Percentiles rank a stretch among this genome's conserved stretches.
Conservation (phyloP, 164 flowering plant genomes). For the Aristolochia contorta region DNA sequence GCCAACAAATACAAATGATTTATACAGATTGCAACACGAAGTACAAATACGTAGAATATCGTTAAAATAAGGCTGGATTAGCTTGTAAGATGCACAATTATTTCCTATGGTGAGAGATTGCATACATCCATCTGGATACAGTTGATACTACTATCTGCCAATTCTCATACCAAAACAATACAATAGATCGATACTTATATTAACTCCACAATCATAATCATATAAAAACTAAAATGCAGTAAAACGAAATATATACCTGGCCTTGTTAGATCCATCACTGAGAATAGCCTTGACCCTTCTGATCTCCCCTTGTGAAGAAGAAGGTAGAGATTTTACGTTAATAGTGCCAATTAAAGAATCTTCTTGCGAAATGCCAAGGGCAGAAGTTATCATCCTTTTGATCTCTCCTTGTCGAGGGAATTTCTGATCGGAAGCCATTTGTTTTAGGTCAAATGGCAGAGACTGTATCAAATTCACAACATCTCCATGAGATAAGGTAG, state of each 20-base stretch:
- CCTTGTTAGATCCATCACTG: slow-evolving; percentile 41
- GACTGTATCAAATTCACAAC: slow-evolving; percentile 47
- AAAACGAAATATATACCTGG: slow-evolving; percentile 39
- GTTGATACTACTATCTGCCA: too few species aligned
- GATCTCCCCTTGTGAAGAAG: slow-evolving; percentile 50
- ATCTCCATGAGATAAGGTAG: slow-evolving; percentile 38
- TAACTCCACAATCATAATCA: too few species aligned
- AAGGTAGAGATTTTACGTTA: slow-evolving; percentile 37
- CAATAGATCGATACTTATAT: too few species aligned
- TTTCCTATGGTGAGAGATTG: too few species aligned
- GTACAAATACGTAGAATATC: too few species aligned
- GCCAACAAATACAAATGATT: too few species aligned
- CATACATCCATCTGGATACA: too few species aligned
- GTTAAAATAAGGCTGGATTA: too few species aligned
- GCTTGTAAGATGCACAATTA: too few species aligned
- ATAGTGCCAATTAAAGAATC: slow-evolving; percentile 37
- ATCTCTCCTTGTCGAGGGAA: slow-evolving; percentile 44
- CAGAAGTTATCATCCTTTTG: slow-evolving; percentile 34
- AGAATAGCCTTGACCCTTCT: slow-evolving; percentile 45
- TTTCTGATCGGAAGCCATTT: slow-evolving; percentile 45
- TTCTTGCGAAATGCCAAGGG: slow-evolving; percentile 50
- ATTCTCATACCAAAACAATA: too few species aligned
- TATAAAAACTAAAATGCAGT: too few species aligned
- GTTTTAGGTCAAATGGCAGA: slow-evolving; percentile 49
- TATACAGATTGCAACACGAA: too few species aligned